Conservation (phyloP, 345 rosid species). For the Clausena lansium region DNA sequence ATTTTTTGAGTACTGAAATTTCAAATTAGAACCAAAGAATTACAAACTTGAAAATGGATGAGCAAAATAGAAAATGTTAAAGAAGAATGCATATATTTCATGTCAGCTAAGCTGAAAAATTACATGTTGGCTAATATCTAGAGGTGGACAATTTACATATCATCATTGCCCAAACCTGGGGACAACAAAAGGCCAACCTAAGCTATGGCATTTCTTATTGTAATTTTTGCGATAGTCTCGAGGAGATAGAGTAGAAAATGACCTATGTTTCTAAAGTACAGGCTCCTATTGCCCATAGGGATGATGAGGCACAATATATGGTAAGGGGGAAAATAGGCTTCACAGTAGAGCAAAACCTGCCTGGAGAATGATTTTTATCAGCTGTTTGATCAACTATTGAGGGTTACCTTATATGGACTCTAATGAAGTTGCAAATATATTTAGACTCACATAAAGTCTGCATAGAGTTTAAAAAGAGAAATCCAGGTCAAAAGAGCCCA, state of each 20-base stretch:
- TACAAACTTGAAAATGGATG: neutral
- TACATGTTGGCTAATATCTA: no score
- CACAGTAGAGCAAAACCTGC: neutral
- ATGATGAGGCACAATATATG: neutral
- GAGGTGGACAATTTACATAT: no score
- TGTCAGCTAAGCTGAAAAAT: neutral
- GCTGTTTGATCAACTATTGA: neutral
- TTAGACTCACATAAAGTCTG: neutral
- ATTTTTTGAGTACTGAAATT: constrained; percentile 59
- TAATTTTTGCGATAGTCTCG: no score
- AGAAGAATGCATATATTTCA: neutral
- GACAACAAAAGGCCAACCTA: neutral
- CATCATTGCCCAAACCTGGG: neutral
- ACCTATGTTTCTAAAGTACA: neutral
- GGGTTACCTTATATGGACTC: neutral
- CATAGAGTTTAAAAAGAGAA: neutral
- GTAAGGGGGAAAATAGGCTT: no score
- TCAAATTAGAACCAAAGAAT: constrained; percentile 21
- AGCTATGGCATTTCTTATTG: neutral
- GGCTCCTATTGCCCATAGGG: neutral
- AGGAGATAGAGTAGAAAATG: neutral
- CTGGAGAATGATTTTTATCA: neutral
- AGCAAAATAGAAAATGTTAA: neutral
- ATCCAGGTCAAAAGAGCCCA: neutral
- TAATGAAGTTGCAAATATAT: neutral